Percentiles rank a stretch among this genome's conserved stretches.
phyloP scores from a whole-genome alignment of 352 stramenopile species.

The Pythium chondricola region DNA sequence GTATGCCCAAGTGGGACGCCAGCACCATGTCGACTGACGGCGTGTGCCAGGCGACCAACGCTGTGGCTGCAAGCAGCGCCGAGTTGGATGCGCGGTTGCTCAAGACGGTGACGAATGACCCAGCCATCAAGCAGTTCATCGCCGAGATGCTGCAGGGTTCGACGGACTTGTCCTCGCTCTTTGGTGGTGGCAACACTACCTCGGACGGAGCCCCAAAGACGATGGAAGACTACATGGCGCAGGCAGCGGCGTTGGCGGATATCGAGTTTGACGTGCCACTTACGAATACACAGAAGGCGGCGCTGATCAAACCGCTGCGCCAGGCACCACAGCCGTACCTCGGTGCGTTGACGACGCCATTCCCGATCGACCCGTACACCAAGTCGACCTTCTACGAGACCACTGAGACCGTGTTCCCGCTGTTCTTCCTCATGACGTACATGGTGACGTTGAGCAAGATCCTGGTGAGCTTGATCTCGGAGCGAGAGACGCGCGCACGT shows the following conservation, averaged over 20 bases:
- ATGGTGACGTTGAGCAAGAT: slow-evolving; percentile 60
- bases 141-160: slow-evolving; percentile 1
- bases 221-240: not conserved
- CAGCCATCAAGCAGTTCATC: slow-evolving; percentile 10
- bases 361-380: slow-evolving; percentile 15
- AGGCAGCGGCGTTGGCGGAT: not conserved
- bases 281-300: slow-evolving; percentile 1
- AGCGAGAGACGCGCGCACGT: slow-evolving; percentile 72
- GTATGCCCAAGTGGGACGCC: slow-evolving; percentile 27
- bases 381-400: slow-evolving; percentile 33
- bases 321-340: slow-evolving; percentile 18
- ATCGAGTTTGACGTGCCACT: slow-evolving; percentile 6
- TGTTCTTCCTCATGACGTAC: slow-evolving; percentile 81
- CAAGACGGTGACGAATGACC: slow-evolving; percentile 15
- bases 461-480: slow-evolving; percentile 58
- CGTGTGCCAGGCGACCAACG: slow-evolving; percentile 17
- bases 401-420: slow-evolving; percentile 31
- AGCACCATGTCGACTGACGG: slow-evolving; percentile 16
- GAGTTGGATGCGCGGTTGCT: slow-evolving; percentile 19
- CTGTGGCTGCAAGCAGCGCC: slow-evolving; percentile 4
- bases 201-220: too few relatives aligned
- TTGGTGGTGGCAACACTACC: too few relatives aligned
- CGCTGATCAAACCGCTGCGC: slow-evolving; percentile 13
- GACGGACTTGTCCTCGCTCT: not conserved
- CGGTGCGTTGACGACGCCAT: slow-evolving; percentile 7